Evolutionary conservation across 352 stramenopile genomes (phyloP).

Genomic region (Globisporangium sylvaticum): DNA sequence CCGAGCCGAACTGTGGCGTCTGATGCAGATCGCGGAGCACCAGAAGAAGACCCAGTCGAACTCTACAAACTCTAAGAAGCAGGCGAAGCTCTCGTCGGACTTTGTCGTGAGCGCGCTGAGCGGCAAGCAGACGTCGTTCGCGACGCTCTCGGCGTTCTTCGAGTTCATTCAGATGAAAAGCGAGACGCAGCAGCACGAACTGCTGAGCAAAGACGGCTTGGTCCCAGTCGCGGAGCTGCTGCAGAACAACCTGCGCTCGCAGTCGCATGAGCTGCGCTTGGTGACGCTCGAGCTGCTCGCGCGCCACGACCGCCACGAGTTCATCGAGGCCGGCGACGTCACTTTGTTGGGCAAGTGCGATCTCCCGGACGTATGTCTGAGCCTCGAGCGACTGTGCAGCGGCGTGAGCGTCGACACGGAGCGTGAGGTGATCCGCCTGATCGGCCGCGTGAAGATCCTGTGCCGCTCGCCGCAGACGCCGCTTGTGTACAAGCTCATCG

Average conservation of each 20-base stretch:
- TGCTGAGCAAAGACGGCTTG: conserved; percentile 40
- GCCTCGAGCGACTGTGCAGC: conserved; percentile 54
- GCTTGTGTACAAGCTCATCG: conserved; percentile 72
- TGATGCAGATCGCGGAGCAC: conserved; percentile 51
- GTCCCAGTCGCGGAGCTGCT: conserved; percentile 35
- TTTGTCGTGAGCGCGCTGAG: conserved; percentile 34
- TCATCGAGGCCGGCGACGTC: conserved; percentile 37
- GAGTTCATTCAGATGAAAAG: conserved; percentile 64
- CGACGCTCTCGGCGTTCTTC: conserved; percentile 55
- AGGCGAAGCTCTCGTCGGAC: conserved; percentile 17
- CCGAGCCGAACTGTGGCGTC: conserved; percentile 64
- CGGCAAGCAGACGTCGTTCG: conserved; percentile 46
- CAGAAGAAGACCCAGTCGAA: conserved; percentile 17
- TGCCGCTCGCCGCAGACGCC: conserved; percentile 67
- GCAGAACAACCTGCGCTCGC: conserved; percentile 58
- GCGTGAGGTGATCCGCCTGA: conserved; percentile 73
- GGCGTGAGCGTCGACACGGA: conserved; percentile 71
- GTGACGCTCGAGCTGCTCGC: conserved; percentile 67
- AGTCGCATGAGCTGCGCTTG: conserved; percentile 57
- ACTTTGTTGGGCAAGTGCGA: conserved; percentile 60
- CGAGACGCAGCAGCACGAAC: conserved; percentile 32
- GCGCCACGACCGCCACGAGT: conserved; percentile 46
- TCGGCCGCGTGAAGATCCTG: conserved; percentile 79
- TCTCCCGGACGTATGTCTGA: conserved; percentile 56
- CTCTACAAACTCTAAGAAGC: background rate